Conservation (phyloP, 1,284 basidiomycete genomes). For the Cryptococcus sp. region DNA sequence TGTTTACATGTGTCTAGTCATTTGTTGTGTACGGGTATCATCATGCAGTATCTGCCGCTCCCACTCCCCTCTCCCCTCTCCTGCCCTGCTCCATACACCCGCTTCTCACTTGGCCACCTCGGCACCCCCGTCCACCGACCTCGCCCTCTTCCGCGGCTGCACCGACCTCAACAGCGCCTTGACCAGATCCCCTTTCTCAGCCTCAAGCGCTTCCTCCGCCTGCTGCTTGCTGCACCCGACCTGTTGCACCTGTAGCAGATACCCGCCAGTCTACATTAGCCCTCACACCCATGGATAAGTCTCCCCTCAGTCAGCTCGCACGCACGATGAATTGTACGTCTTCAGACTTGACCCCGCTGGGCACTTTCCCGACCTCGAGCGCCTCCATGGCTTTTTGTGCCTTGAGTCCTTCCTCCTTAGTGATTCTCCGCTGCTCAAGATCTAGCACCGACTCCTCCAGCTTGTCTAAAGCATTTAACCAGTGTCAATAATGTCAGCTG, state of each 20-base stretch:
- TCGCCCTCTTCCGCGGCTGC: conserved; percentile 28
- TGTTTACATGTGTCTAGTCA: neutral
- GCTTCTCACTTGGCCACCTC: conserved; percentile 10
- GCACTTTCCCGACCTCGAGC: conserved; percentile 24
- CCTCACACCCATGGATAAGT: neutral
- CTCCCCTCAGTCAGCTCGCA: too few species aligned
- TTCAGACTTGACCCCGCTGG: conserved; percentile 22
- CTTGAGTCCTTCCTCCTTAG: conserved; percentile 40
- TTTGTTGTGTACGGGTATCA: neutral
- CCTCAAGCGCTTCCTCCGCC: conserved; percentile 33
- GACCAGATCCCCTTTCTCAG: conserved; percentile 37
- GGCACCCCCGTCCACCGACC: conserved; percentile 24
- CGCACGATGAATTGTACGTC: conserved; percentile 44
- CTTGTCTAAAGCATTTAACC: conserved; percentile 30
- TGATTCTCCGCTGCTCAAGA: conserved; percentile 36
- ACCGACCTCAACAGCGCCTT: conserved; percentile 38
- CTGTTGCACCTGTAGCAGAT: conserved; percentile 29
- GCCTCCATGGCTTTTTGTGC: conserved; percentile 42
- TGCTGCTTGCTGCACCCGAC: conserved; percentile 30
- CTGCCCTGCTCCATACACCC: neutral
- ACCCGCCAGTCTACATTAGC: neutral
- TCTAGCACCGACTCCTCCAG: conserved; percentile 41
- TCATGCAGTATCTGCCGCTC: neutral
- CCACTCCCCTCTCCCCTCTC: neutral
- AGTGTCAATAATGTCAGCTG: neutral